Evolutionary conservation across 805 yeast genomes (phyloP).

Genomic region (Groenewaldozyma salmanticensis): DNA sequence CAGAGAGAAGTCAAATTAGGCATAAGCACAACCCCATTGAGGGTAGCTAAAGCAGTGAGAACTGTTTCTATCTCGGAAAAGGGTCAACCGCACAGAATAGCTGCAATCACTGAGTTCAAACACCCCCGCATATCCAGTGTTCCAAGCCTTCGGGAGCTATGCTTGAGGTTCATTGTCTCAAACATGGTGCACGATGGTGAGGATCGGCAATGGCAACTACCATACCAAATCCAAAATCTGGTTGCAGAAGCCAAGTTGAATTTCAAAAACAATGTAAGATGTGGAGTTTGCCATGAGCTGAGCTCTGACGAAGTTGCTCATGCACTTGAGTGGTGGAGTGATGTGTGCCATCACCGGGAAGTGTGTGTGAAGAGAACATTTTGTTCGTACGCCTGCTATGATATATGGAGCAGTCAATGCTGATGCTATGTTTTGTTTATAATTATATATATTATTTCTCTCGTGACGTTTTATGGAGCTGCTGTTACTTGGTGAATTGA

Average conservation of each 20-base stretch:
- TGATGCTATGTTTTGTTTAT: too few species aligned
- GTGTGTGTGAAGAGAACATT: conserved; percentile 3
- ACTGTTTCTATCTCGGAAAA: neutral
- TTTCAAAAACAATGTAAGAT: conserved; percentile 11
- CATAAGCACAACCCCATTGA: neutral
- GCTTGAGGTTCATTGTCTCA: conserved; percentile 5
- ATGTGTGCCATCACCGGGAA: conserved; percentile 5
- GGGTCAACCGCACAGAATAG: neutral
- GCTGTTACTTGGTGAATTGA: too few species aligned
- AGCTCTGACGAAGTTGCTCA: conserved; percentile 21
- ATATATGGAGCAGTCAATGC: too few species aligned
- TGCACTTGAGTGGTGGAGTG: conserved; percentile 27
- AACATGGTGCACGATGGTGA: conserved; percentile 11
- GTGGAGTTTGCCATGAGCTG: conserved; percentile 24
- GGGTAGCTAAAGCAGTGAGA: neutral
- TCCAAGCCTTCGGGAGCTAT: conserved; percentile 4
- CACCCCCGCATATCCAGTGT: neutral
- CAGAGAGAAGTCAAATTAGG: neutral
- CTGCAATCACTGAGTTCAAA: conserved; percentile 1
- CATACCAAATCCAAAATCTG: conserved; percentile 8
- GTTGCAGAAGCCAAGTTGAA: conserved; percentile 17
- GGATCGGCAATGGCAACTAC: conserved; percentile 15
- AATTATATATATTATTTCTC: too few species aligned
- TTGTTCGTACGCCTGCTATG: conserved; percentile 12
- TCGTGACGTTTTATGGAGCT: too few species aligned